Conservation (phyloP, 768 basidiomycete species). For the Gymnopilus dilepis region DNA sequence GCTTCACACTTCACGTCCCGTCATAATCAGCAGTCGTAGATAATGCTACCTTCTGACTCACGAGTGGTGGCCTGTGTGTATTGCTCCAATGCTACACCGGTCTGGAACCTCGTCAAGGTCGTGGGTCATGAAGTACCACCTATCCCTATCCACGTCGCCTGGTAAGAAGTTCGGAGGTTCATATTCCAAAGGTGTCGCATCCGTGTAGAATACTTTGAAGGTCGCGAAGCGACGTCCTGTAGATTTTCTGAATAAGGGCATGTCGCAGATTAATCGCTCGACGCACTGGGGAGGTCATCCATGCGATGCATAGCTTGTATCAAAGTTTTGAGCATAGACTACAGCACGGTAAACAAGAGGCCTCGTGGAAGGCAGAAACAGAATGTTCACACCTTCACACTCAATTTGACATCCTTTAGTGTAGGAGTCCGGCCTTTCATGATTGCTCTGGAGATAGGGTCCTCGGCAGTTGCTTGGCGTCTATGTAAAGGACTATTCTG, state of each 20-base stretch:
- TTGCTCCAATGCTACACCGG: constrained; percentile 66
- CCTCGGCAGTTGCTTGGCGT: constrained; percentile 35
- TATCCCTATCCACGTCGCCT: constrained; percentile 74
- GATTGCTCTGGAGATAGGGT: constrained; percentile 66
- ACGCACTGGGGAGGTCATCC: constrained; percentile 78
- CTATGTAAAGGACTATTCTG: constrained; percentile 50
- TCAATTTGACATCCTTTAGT: constrained; percentile 79
- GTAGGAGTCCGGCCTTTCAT: constrained; percentile 70
- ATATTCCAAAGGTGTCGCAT: constrained; percentile 79
- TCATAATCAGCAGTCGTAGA: background rate
- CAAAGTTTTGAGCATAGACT: constrained; percentile 79
- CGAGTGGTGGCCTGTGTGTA: constrained; percentile 79
- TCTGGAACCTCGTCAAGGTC: constrained; percentile 75
- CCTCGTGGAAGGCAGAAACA: background rate
- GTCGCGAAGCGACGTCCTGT: constrained; percentile 84
- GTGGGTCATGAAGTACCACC: constrained; percentile 85
- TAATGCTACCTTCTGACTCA: constrained; percentile 32
- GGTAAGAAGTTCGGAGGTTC: constrained; percentile 82
- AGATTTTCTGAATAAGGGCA: background rate
- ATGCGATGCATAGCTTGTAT: constrained; percentile 81
- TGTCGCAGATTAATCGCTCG: background rate
- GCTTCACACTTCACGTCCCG: constrained; percentile 56
- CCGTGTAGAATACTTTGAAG: constrained; percentile 87
- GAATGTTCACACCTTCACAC: constrained; percentile 63
- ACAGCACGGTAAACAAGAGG: background rate